Conservation (phyloP, 1,284 basidiomycete genomes). For the Apiotrichum mycotoxinovorans region DNA sequence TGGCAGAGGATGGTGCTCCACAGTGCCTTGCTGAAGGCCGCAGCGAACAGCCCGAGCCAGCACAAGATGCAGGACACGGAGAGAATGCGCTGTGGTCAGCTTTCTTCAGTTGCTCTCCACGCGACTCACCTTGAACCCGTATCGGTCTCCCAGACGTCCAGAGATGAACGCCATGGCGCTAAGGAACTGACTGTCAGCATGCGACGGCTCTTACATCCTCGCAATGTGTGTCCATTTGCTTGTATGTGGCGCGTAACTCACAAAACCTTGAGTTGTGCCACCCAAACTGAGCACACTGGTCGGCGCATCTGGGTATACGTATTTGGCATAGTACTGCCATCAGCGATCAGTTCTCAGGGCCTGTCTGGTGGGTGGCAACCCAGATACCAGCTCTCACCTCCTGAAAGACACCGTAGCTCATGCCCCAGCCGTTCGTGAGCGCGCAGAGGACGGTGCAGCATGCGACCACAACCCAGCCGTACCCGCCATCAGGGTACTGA, state of each 20-base stretch:
- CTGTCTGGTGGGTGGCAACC: no score
- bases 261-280: slow-evolving; percentile 11
- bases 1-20: slow-evolving; percentile 14
- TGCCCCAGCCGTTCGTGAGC: slow-evolving; percentile 29
- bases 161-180: slow-evolving; percentile 8
- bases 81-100: slow-evolving; percentile 18
- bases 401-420: slow-evolving; percentile 38
- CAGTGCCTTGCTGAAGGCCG: slow-evolving; percentile 8
- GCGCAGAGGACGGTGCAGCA: slow-evolving; percentile 33
- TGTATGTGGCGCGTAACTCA: no score
- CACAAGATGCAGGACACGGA: slow-evolving; percentile 19
- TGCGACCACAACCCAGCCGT: slow-evolving; percentile 39
- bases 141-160: slow-evolving; percentile 14
- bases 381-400: no score
- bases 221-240: no score
- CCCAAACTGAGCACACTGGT: slow-evolving; percentile 25
- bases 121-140: slow-evolving; percentile 32
- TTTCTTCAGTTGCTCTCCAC: neutral
- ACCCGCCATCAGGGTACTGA: slow-evolving; percentile 46
- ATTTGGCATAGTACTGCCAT: slow-evolving; percentile 28
- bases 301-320: slow-evolving; percentile 15
- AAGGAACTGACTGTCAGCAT: no score
- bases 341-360: neutral
- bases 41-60: slow-evolving; percentile 27
- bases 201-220: no score